Base-by-base conservation (phyloP, 2,329 filamentous ascomycete genomes). In the Grosmannia huntii region DNA sequence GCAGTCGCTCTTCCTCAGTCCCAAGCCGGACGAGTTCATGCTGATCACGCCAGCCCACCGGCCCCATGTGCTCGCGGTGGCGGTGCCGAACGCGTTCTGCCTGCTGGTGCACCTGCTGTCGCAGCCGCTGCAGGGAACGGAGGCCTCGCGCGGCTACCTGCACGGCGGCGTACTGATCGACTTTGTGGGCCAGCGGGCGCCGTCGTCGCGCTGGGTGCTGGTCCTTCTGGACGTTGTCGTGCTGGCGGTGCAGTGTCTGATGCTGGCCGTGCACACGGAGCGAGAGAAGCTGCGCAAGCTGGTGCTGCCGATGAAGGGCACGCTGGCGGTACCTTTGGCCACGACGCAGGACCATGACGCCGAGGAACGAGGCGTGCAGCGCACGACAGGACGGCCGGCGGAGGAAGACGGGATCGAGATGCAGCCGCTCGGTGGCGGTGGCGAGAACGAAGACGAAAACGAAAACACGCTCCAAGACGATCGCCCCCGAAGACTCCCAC, bases 121-220 rank as follows among this genome's bases (percentile, higher is more conserved):
- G n/a, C 68, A 78, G 9, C 70, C 82, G 0, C 78, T 82, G 0
- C 69, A 71, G 25, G 82, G 81, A n/a, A 76, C 77, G 60, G 84
- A 86, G 64, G 76, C 79, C 44, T 76, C 81, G 60, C 74, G 82
- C 56, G 84, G 83, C 27, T 87, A 86, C 65, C 75, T 86, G 27
- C 84, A 87, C 62, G 84, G 84, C 27, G 84, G 84, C 38, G 73
- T 86, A 55, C 74, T 87, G 27, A 78, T 86, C 64, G 84, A 87
- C 65, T 84, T 87, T 63, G 75, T 87, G 63, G 84, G 84, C 16
- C 84, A 87, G 67, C 79, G 78, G 63, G 80, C 83, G 4, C 80
- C 84, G 1, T 75, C 76, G 1, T 83, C 80, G 27, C 76, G 76
- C 62, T 64, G 80, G 19, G 76, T 78, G 55, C 75, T 85, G 52